Percentiles rank a stretch among this genome's conserved stretches.
Conservation (phyloP, 169 alveolate species). For the Plasmodium ovale region DNA sequence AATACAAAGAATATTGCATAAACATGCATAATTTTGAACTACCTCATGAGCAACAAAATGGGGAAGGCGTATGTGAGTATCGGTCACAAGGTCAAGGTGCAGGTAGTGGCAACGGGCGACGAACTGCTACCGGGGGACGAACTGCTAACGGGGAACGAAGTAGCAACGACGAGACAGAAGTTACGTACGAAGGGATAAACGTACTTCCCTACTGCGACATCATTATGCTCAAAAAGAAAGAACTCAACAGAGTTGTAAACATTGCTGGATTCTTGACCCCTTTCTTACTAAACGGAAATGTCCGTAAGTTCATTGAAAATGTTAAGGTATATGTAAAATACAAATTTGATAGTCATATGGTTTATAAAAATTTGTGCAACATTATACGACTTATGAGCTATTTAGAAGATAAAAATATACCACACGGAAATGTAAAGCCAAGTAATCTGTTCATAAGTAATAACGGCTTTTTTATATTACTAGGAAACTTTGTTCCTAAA, state of each 20-base stretch:
- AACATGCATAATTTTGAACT: neutral
- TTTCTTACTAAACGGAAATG: slow-evolving; percentile 44
- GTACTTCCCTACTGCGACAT: slow-evolving; percentile 58
- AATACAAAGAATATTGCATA: slow-evolving; percentile 29
- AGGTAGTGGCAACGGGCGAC: neutral
- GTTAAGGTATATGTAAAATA: slow-evolving; percentile 27
- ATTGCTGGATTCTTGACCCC: slow-evolving; percentile 70
- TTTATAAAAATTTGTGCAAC: slow-evolving; percentile 25
- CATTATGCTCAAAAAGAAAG: slow-evolving; percentile 18
- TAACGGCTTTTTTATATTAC: slow-evolving; percentile 25
- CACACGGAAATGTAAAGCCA: slow-evolving; percentile 64
- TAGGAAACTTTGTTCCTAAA: slow-evolving; percentile 62
- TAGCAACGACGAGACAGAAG: neutral
- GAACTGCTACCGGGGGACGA: neutral
- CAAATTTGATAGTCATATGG: slow-evolving; percentile 9
- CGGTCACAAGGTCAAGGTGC: neutral
- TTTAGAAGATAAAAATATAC: slow-evolving; percentile 29
- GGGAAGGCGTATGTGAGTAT: neutral
- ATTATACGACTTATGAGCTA: slow-evolving; percentile 48
- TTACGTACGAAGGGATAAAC: slow-evolving; percentile 23
- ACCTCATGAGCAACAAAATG: neutral
- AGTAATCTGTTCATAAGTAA: slow-evolving; percentile 41
- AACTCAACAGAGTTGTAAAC: neutral
- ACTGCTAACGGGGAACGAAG: neutral
- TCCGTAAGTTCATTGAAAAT: slow-evolving; percentile 25